Evolutionary conservation across 176 grass and related monocot species (phyloP), one percentile per base, ranked within the genome.

Genomic region (Hsuehochloa calcarea): DNA sequence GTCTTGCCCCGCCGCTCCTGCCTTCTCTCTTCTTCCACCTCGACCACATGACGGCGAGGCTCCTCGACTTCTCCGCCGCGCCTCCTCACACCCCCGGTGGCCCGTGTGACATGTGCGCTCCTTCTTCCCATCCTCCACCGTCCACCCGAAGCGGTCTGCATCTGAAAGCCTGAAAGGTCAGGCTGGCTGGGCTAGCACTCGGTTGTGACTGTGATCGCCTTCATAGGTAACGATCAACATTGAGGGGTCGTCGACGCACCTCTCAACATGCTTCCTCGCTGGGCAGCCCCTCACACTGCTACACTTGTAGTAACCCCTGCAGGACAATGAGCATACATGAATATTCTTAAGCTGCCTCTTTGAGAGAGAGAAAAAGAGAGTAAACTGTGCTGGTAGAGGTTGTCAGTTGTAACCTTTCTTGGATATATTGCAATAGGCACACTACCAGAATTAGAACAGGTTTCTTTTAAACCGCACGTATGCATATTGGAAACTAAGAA

Each of bases 161-260:
- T 37, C 13, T 70, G 64, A 63, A 70, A 51, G 62, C 43, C 75
- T 75, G 80, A 75, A 80, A 87, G 69, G 27, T 84, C 84, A 92
- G 74, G 77, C 85, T 77, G 81, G 84, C 35, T 77, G 94, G 67
- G 56, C 84, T 38, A 72, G 44, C 79, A 68, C 82, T 37, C 67
- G 86, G 65, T 49, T 87, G 82, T 97, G 94, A 79, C 85, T 94
- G 92, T 97, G 94, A 38, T 97, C 94, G 20, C 94, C 94, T 77
- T 97, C 94, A 58, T 97, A 97, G 66, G 94, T 97, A 63, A 97
- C 94, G 29, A 97, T 97, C 86, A 97, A 81, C 94, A 97, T 97
- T 5, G 90, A 86, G 31, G 94, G 90, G 45, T 97, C 94, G 1
- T 97, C 94, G 3, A 97, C 80, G 5, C 94, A 97, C 82, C 92